Conservation (phyloP, 2,329 filamentous ascomycete species). For the Pseudogymnoascus sp. region DNA sequence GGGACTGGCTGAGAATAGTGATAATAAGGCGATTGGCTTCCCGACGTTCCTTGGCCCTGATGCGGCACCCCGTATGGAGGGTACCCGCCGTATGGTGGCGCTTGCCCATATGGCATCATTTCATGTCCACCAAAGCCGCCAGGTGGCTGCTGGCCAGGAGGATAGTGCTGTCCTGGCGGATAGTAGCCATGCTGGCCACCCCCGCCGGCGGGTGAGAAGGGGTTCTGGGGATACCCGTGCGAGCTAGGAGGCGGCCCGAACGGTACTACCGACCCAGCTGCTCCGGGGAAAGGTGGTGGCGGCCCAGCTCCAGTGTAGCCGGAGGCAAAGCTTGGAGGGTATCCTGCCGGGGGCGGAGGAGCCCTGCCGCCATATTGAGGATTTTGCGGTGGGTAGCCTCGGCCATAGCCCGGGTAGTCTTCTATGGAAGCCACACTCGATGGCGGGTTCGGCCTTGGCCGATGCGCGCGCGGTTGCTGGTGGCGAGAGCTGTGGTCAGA, state of each 20-base stretch:
- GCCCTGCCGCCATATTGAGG: conserved; percentile 21
- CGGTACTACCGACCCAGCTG: conserved; percentile 25
- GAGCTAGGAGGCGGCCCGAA: conserved; percentile 23
- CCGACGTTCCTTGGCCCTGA: conserved; percentile 19
- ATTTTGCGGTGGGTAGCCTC: conserved; percentile 28
- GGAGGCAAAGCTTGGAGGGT: conserved; percentile 26
- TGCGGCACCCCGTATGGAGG: conserved; percentile 16
- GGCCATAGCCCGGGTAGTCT: conserved; percentile 48
- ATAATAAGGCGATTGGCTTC: conserved; percentile 18
- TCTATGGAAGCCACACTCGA: conserved; percentile 60
- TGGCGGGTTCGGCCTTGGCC: conserved; percentile 43
- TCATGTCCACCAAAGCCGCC: conserved; percentile 21
- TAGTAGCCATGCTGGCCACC: neutral
- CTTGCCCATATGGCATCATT: conserved; percentile 11
- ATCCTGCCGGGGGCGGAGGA: conserved; percentile 21
- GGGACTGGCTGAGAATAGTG: neutral
- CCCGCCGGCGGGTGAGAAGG: conserved; percentile 24
- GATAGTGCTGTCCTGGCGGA: conserved; percentile 25
- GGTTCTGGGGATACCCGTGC: conserved; percentile 23
- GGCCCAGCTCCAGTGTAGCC: conserved; percentile 19
- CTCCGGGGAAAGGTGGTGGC: conserved; percentile 23
- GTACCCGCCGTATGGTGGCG: neutral
- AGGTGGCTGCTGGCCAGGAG: conserved; percentile 15
- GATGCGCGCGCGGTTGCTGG: conserved; percentile 33
- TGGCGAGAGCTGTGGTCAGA: conserved; percentile 30